Conservation (phyloP, 2,329 filamentous ascomycete species). For the Arthrinium phaeospermum region DNA sequence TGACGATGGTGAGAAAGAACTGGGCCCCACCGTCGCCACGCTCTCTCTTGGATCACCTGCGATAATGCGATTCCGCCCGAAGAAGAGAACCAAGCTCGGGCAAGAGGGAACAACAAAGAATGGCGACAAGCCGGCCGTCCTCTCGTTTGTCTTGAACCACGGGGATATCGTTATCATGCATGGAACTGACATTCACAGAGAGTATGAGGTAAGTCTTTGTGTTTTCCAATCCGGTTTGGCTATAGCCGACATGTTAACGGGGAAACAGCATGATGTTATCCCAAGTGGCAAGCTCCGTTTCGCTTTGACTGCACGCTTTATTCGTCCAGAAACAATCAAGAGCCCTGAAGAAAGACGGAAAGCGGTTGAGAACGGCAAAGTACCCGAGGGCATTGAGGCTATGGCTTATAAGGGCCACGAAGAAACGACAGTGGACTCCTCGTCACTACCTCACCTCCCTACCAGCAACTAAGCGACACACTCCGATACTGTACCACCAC, state of each 20-base stretch:
- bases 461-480: background rate
- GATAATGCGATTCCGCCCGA: conserved; percentile 63
- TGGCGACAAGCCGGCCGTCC: conserved; percentile 36
- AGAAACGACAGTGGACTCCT: background rate
- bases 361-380: conserved; percentile 37
- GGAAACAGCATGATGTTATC: conserved; percentile 54
- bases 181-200: conserved; percentile 61
- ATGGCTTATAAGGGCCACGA: conserved; percentile 38
- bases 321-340: conserved; percentile 50
- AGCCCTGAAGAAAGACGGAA: conserved; percentile 33
- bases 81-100: conserved; percentile 41
- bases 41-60: conserved; percentile 64
- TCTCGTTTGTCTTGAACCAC: conserved; percentile 57
- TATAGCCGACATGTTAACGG: background rate
- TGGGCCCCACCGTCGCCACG: conserved; percentile 68
- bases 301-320: conserved; percentile 61
- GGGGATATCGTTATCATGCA: conserved; percentile 72
- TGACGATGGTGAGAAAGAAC: conserved; percentile 68
- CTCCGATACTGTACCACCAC: background rate
- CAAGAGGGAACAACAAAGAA: conserved; percentile 36
- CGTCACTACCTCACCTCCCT: background rate
- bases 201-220: conserved; percentile 55
- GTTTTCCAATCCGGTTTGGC: too few relatives aligned
- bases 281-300: conserved; percentile 58
- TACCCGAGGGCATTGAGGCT: conserved; percentile 39